phyloP scores from a whole-genome alignment of 108 stramenopile species.

The Nitzschia sp. region DNA sequence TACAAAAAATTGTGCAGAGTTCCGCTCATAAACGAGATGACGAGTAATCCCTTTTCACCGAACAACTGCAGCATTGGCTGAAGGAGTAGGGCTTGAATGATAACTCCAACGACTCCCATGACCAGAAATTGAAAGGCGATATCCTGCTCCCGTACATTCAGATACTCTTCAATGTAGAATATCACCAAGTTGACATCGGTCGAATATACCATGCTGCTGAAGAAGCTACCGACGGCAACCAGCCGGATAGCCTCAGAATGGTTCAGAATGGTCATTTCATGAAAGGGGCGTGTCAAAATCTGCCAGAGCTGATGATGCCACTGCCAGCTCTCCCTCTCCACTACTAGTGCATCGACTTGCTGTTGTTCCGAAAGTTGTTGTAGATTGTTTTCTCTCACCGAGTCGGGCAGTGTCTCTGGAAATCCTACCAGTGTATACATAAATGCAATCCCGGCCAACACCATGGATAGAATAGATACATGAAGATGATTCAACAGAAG shows the following conservation, averaged over 20 bases:
- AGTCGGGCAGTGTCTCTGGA: conserved; percentile 71
- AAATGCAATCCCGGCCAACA: conserved; percentile 18
- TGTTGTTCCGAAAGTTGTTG: conserved; percentile 1
- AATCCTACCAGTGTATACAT: conserved; percentile 41
- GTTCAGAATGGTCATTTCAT: conserved; percentile 71
- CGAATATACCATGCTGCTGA: conserved; percentile 61
- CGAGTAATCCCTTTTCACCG: conserved; percentile 66
- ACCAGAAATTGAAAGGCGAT: conserved; percentile 66
- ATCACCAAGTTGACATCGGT: conserved; percentile 67
- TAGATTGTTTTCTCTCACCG: conserved; percentile 26
- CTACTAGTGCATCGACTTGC: not conserved
- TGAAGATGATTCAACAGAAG: conserved; percentile 48
- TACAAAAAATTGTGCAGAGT: conserved; percentile 59
- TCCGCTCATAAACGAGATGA: conserved; percentile 63
- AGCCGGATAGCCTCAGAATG: conserved; percentile 43
- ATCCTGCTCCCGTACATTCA: conserved; percentile 63
- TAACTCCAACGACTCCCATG: conserved; percentile 59
- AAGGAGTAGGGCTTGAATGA: conserved; percentile 65
- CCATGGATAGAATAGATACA: conserved; percentile 14
- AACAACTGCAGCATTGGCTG: conserved; percentile 52
- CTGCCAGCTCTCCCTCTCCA: not conserved
- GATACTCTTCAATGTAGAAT: conserved; percentile 74
- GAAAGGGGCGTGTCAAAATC: conserved; percentile 39
- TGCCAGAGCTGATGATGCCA: not conserved
- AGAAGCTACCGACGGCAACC: conserved; percentile 63